Evolutionary conservation across 352 stramenopile genomes (phyloP), one percentile per base, ranked within the genome.

Genomic region (Globisporangium megalacanthum): DNA sequence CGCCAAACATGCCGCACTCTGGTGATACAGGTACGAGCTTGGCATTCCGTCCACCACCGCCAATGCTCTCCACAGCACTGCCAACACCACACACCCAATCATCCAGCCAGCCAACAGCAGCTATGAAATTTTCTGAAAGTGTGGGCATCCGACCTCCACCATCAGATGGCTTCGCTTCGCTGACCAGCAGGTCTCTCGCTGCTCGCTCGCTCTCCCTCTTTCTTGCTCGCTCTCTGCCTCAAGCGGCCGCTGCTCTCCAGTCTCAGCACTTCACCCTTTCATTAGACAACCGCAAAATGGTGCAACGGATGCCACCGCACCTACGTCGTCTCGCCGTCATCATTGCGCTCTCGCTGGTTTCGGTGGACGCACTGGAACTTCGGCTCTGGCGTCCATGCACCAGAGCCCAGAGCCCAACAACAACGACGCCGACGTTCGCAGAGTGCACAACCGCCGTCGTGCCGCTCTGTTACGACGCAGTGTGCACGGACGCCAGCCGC

Each of bases 391-490:
- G 17, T 14, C 31, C 31, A 17, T 62, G 56, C 7, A 17, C 22
- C 35, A 6, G 35, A 36, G 31, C 37, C 15, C 6, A 14, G 7
- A 49, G 13, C 37, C 35, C 42, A 22, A 22, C 14, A 33, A 9
- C 25, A 29, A 5, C 41, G 33, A 13, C 33, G 25, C 3, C 31
- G 47, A n/a, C 20, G 20, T 15, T 29, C 9, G 39, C 35, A 17
- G 64, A 84, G 20, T 88, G 75, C 53, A 55, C 68, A 29, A 72
- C 66, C 0, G 61, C 83, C 17, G 57, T 52, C 36, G 17, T 79
- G 19, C 75, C 78, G 31, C 52, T 86, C 22, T 88, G 78, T 50
- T 75, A 88, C 51, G 58, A 76, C 8, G 63, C 45, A 35, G 13
- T 78, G 0, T 88, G 78, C 29, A 56, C 58, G 35, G 64, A 66